Evolutionary conservation across 2,329 filamentous ascomycete species (phyloP).

Genomic region (Graphiopsis chlorocephala): DNA sequence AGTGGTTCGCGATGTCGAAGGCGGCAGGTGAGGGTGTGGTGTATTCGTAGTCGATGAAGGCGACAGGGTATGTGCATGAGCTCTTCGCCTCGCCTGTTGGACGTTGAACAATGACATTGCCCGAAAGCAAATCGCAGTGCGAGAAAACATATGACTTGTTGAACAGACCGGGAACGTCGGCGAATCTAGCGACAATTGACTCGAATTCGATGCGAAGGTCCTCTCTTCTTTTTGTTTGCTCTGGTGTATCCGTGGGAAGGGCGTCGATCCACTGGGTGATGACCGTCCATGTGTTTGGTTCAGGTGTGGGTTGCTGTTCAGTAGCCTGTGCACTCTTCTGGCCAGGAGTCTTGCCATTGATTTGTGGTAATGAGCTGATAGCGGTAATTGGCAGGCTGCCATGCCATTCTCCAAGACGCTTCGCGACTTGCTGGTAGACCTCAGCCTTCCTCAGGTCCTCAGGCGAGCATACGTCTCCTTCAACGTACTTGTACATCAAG

Average conservation of each 20-base stretch:
- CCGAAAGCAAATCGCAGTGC: slow-evolving; percentile 93
- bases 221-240: slow-evolving; percentile 65
- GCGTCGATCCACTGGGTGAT: slow-evolving; percentile 95
- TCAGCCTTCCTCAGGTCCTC: slow-evolving; percentile 72
- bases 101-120: slow-evolving; percentile 78
- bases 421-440: slow-evolving; percentile 80
- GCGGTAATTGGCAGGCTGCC: slow-evolving; percentile 61
- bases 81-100: not conserved
- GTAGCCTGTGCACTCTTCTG: slow-evolving; percentile 45
- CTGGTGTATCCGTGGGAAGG: slow-evolving; percentile 69
- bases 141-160: slow-evolving; percentile 81
- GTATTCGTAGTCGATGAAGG: slow-evolving; percentile 99
- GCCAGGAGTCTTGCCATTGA: slow-evolving; percentile 23
- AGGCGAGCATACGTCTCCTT: slow-evolving; percentile 74
- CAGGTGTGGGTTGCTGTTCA: slow-evolving; percentile 55
- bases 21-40: slow-evolving; percentile 89
- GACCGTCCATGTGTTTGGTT: slow-evolving; percentile 90
- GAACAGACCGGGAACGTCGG: slow-evolving; percentile 73
- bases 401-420: slow-evolving; percentile 89
- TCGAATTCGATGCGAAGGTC: slow-evolving; percentile 72
- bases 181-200: slow-evolving; percentile 67
- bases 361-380: slow-evolving; percentile 40
- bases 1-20: slow-evolving; percentile 97
- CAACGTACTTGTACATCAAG: slow-evolving; percentile 89
- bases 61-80: slow-evolving; percentile 45